Percentiles rank a stretch among this genome's conserved stretches.
Conservation (phyloP, 1,284 basidiomycete species). For the Coniferiporia sulphurascens region DNA sequence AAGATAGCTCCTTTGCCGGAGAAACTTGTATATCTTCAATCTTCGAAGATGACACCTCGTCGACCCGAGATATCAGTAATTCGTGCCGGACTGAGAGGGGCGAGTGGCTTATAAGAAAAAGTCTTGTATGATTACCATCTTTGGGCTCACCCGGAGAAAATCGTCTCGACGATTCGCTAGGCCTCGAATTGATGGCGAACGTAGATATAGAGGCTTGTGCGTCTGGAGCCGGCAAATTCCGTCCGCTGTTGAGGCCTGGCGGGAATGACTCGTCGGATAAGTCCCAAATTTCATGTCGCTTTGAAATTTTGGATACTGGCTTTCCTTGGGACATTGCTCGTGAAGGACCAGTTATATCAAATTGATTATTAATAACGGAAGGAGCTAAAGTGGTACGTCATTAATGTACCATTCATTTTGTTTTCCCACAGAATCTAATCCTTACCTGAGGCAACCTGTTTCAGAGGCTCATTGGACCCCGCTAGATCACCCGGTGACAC, state of each 20-base stretch:
- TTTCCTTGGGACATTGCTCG: not conserved
- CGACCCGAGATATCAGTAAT: not conserved
- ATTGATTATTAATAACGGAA: not conserved
- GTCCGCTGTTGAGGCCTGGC: not conserved
- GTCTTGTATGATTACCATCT: not conserved
- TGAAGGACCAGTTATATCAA: not conserved
- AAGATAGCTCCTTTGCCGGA: not conserved
- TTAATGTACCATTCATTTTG: not conserved
- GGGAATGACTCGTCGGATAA: not conserved
- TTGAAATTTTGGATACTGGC: not conserved
- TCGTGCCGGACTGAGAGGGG: not conserved
- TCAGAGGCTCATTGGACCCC: not conserved
- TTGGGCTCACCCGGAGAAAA: constrained; percentile 1
- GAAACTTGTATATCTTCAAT: not conserved
- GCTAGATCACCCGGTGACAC: not conserved
- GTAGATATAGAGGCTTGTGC: not conserved
- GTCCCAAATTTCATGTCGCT: not conserved
- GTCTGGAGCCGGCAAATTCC: not conserved
- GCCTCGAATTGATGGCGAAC: not conserved
- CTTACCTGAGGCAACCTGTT: not conserved
- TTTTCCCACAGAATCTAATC: not conserved
- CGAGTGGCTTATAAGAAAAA: not conserved
- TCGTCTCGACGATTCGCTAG: not conserved
- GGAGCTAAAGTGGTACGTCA: not conserved
- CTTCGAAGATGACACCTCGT: not conserved